Base-by-base conservation (phyloP, 306 rosid species). In the Vigna trinervia region DNA sequence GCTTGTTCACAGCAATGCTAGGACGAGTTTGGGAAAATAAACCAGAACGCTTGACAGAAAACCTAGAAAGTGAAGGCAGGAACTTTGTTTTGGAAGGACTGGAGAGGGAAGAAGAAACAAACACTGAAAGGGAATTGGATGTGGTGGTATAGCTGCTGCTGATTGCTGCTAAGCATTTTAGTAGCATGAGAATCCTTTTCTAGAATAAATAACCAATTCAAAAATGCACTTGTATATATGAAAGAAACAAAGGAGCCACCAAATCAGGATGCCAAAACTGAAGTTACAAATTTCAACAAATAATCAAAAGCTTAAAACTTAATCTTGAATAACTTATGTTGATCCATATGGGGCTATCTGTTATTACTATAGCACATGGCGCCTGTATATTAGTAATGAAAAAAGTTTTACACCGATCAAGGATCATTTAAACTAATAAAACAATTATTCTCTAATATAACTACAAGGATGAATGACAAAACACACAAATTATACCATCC, bases 131-230 rank as follows among this genome's bases (percentile, higher is more conserved):
- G 52, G 85, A 65, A n/a, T 81, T 69, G 76, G 87, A 80, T 41
- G 88, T 17, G 72, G 88, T 39, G 71, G 81, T 58, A 66, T 79
- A 53, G 71, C 78, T 13, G 64, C 75, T 28, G 81, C 94, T 30
- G 68, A 83, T 39, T 51, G 85, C 75, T 79, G 92, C 76, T 39
- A 85, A 75, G 83, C 46, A 59, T 90, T 84, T 84, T 61, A 89
- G 86, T 90, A 86, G 74, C 72, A 69, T 78, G 43, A 73, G 82
- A 76, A 26, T 22, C 59, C 63, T 77, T 62, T 57, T 52, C 51
- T 62, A 73, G 67, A 73, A 48, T 41, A 74, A 52, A 62, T 51
- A 45, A 74, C 17, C 53, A 52, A 60, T 36, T 64, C 20, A 12
- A 68, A 80, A 68, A 58, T 62, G 12, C 12, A 47, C 68, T 46